phyloP scores from a whole-genome alignment of 116 monocot genomes.

The Trichopus zeylanicus region DNA sequence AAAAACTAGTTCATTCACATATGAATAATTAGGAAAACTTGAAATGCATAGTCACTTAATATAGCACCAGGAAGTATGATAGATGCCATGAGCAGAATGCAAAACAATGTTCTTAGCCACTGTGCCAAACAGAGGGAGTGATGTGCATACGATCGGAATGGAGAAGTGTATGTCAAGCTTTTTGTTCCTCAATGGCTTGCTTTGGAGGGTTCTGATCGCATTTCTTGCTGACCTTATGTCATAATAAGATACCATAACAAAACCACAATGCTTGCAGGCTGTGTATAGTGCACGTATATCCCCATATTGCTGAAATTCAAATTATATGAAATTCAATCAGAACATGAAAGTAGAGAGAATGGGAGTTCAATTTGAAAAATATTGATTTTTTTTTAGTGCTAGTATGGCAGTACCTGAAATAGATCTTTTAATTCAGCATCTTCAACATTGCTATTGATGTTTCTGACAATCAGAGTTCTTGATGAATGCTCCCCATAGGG shows the following conservation, averaged over 20 bases:
- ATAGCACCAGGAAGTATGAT: no score
- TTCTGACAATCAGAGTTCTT: slow-evolving; percentile 69
- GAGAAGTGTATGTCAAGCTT: slow-evolving; percentile 82
- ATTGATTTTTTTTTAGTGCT: neutral
- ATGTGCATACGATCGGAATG: slow-evolving; percentile 55
- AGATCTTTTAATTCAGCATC: slow-evolving; percentile 53
- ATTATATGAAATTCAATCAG: neutral
- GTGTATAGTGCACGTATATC: slow-evolving; percentile 65
- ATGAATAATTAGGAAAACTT: no score
- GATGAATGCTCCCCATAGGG: slow-evolving; percentile 65
- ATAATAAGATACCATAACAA: slow-evolving; percentile 87
- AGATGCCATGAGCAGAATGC: neutral
- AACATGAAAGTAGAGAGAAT: neutral
- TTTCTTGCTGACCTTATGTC: slow-evolving; percentile 76
- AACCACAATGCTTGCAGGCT: slow-evolving; percentile 76
- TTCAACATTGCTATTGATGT: slow-evolving; percentile 63
- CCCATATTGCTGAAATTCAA: slow-evolving; percentile 74
- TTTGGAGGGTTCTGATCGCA: slow-evolving; percentile 71
- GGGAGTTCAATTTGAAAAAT: neutral
- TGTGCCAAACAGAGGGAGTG: neutral
- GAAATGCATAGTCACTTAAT: no score
- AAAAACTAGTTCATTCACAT: no score
- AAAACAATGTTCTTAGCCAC: neutral
- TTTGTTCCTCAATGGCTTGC: slow-evolving; percentile 43
- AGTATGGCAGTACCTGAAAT: slow-evolving; percentile 50